Conservation (phyloP, 1,284 basidiomycete genomes). For the Mycosarcoma mackinlayi region DNA sequence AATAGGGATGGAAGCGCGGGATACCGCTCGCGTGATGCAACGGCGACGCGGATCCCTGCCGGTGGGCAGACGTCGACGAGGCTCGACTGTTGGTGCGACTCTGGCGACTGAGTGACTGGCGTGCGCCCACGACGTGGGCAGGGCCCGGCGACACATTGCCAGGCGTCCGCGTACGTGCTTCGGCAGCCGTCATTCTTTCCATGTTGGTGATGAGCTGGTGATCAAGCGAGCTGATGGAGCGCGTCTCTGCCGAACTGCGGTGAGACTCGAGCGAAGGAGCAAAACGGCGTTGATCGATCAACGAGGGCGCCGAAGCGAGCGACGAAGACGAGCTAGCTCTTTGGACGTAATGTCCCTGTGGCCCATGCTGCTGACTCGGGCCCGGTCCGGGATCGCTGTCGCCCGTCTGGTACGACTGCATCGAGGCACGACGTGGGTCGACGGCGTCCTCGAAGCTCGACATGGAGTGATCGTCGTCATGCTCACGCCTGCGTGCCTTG, state of each 20-base stretch:
- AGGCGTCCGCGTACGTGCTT: conserved; percentile 43
- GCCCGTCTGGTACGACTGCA: conserved; percentile 59
- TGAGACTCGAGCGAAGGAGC: conserved; percentile 50
- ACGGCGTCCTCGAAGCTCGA: conserved; percentile 51
- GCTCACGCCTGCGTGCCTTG: conserved; percentile 47
- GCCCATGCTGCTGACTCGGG: conserved; percentile 27
- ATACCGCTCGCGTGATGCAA: conserved; percentile 58
- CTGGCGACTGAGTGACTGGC: conserved; percentile 54
- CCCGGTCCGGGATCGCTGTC: conserved; percentile 62
- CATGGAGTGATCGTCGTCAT: conserved; percentile 56
- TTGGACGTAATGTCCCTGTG: conserved; percentile 46
- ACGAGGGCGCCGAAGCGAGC: conserved; percentile 48
- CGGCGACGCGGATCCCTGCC: conserved; percentile 60
- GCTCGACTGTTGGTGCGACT: conserved; percentile 57
- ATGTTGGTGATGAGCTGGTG: conserved; percentile 63
- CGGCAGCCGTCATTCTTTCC: conserved; percentile 62
- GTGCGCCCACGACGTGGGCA: conserved; percentile 41
- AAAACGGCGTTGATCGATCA: conserved; percentile 48
- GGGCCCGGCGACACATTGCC: conserved; percentile 57
- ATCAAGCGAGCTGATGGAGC: conserved; percentile 58
- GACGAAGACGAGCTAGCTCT: conserved; percentile 55
- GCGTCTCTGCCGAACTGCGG: conserved; percentile 47
- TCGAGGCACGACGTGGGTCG: conserved; percentile 54
- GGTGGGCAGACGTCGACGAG: conserved; percentile 57
- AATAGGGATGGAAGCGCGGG: conserved; percentile 64